Conservation (phyloP, 495 filamentous ascomycete genomes). For the Barbatosphaeria neglecta region DNA sequence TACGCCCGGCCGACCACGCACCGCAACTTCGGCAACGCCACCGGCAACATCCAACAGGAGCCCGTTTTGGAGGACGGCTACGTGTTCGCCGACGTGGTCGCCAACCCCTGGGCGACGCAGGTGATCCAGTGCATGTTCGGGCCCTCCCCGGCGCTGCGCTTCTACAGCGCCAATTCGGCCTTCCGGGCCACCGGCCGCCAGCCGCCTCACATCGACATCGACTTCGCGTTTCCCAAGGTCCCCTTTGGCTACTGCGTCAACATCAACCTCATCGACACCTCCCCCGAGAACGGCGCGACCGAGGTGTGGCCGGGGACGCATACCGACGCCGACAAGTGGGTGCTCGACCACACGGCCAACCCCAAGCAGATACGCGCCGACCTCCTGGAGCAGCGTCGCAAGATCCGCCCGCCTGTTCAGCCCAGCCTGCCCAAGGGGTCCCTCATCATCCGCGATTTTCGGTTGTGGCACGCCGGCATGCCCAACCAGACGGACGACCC, state of each 20-base stretch:
- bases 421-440: slow-evolving; percentile 25
- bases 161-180: slow-evolving; percentile 2
- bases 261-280: slow-evolving; percentile 3
- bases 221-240: slow-evolving; percentile 1
- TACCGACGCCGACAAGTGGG: neutral
- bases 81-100: neutral
- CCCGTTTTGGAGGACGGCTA: slow-evolving; percentile 1
- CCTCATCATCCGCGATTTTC: slow-evolving; percentile 28
- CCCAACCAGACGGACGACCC: slow-evolving; percentile 29
- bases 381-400: slow-evolving; percentile 17
- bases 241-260: slow-evolving; percentile 3
- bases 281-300: slow-evolving; percentile 37
- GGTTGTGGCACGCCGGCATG: slow-evolving; percentile 35
- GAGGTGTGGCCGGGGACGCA: slow-evolving; percentile 47
- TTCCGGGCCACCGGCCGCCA: slow-evolving; percentile 1
- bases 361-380: slow-evolving; percentile 25
- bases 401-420: slow-evolving; percentile 23
- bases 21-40: neutral
- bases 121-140: slow-evolving; percentile 1
- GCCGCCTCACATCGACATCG: slow-evolving; percentile 1
- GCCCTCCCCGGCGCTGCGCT: neutral
- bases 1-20: slow-evolving; percentile 1
- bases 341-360: slow-evolving; percentile 18
- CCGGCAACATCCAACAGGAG: slow-evolving; percentile 2
- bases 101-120: slow-evolving; percentile 1